A percentile compares a stretch with the other conserved stretches of the same genome.
Evolutionary conservation across 495 filamentous ascomycete species (phyloP).

Genomic region (Lentithecium fluviatile): DNA sequence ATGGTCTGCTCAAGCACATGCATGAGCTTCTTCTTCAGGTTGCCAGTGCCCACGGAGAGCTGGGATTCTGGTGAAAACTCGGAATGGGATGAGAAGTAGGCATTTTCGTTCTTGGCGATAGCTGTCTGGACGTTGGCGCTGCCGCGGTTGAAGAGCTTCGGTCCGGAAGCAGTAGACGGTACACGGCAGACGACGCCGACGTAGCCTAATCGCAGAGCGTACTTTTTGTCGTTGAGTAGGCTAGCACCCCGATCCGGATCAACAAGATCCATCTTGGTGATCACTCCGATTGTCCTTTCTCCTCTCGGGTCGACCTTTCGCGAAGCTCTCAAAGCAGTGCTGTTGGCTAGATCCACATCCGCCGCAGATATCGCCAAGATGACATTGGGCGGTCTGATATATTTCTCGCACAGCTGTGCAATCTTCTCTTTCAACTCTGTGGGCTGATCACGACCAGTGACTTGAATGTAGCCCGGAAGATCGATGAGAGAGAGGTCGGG

Average conservation of each 20-base stretch:
- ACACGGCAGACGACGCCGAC: constrained; percentile 89
- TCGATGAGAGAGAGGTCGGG: constrained; percentile 96
- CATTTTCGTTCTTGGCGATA: constrained; percentile 83
- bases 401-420: constrained; percentile 94
- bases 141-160: constrained; percentile 75
- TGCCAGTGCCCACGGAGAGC: constrained; percentile 76
- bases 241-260: constrained; percentile 73
- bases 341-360: constrained; percentile 96
- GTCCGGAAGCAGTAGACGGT: constrained; percentile 56
- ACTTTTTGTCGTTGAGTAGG: constrained; percentile 85
- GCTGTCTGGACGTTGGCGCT: constrained; percentile 75
- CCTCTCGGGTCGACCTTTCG: constrained; percentile 90
- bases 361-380: constrained; percentile 97
- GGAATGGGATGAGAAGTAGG: constrained; percentile 84
- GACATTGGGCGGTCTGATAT: constrained; percentile 93
- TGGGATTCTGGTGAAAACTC: constrained; percentile 74
- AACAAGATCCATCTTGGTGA: constrained; percentile 99
- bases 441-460: constrained; percentile 86
- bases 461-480: constrained; percentile 95
- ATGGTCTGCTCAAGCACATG: constrained; percentile 95
- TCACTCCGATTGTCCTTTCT: constrained; percentile 94
- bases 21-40: constrained; percentile 92
- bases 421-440: constrained; percentile 93
- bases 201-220: constrained; percentile 93
- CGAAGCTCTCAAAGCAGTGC: constrained; percentile 86